These are phyloP conservation scores for Psilocybe subaeruginosa DNA, from an alignment of 768 basidiomycete genomes.

Conservation along the genomic window DNA sequence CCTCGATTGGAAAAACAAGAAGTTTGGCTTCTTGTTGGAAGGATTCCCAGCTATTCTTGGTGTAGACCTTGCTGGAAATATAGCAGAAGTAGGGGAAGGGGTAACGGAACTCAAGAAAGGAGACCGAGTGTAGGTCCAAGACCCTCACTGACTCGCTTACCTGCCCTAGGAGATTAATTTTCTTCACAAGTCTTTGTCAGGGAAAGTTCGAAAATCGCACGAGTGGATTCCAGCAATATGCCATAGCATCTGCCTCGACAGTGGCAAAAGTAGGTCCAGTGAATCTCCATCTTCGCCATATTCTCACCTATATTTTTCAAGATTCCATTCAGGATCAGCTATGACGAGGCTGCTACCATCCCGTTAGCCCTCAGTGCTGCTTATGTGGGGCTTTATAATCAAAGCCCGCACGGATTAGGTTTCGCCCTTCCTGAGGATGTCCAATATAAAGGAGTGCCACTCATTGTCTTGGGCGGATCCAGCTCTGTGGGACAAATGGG, in stretches of 20 bases:
- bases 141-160: background rate
- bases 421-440: conserved; percentile 38
- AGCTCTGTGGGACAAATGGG: conserved; percentile 55
- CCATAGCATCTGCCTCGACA: conserved; percentile 40
- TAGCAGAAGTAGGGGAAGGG: conserved; percentile 53
- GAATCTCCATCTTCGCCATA: background rate
- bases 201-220: conserved; percentile 36
- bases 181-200: conserved; percentile 38
- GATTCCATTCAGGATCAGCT: conserved; percentile 38
- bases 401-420: conserved; percentile 38
- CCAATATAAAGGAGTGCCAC: conserved; percentile 45
- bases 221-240: conserved; percentile 49
- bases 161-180: background rate
- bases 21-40: conserved; percentile 32
- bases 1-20: conserved; percentile 40
- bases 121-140: conserved; percentile 50
- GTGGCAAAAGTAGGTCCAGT: conserved; percentile 37
- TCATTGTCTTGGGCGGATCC: conserved; percentile 51
- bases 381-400: conserved; percentile 48
- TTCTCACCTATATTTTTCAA: conserved; percentile 4
- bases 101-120: conserved; percentile 52
- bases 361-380: conserved; percentile 51
- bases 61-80: conserved; percentile 52
- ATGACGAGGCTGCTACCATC: conserved; percentile 48
- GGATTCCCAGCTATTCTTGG: conserved; percentile 48